Conservation (phyloP, 1,284 basidiomycete species). For the Crucibulum cyathiforme region DNA sequence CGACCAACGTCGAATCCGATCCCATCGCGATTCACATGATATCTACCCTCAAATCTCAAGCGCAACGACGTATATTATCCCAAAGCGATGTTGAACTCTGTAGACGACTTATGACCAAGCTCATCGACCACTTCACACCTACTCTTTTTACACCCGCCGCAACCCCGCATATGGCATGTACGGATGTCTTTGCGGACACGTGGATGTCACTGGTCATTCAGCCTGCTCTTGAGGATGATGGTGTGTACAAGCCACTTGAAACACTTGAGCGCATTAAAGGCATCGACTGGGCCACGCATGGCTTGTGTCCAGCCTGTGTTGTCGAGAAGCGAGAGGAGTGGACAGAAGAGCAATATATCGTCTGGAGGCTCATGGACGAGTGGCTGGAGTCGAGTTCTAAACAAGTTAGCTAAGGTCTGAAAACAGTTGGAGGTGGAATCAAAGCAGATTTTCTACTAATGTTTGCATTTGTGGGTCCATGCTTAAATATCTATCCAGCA, state of each 20-base stretch:
- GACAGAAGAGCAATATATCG: conserved; percentile 59
- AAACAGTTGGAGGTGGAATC: neutral
- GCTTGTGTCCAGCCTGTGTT: conserved; percentile 64
- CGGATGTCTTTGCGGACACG: conserved; percentile 67
- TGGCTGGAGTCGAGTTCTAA: conserved; percentile 47
- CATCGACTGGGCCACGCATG: conserved; percentile 62
- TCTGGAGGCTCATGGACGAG: conserved; percentile 66
- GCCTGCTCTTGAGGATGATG: conserved; percentile 61
- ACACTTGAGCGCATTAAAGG: conserved; percentile 63
- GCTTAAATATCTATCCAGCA: neutral
- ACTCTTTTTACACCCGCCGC: conserved; percentile 72
- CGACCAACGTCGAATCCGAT: conserved; percentile 1
- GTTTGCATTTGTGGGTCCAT: neutral
- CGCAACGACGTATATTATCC: conserved; percentile 12
- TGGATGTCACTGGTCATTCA: conserved; percentile 74
- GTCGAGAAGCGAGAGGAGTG: conserved; percentile 68
- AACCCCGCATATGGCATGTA: conserved; percentile 74
- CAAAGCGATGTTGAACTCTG: conserved; percentile 41
- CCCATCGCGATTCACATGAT: neutral
- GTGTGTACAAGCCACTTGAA: conserved; percentile 72
- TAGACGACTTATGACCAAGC: conserved; percentile 48
- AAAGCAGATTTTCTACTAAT: neutral
- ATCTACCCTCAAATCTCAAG: conserved; percentile 15
- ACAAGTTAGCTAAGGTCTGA: neutral
- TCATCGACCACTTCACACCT: conserved; percentile 73